Evolutionary conservation across 1,284 basidiomycete genomes (phyloP), one percentile per base, ranked within the genome.

Genomic region (Boletus semigastroideus): DNA sequence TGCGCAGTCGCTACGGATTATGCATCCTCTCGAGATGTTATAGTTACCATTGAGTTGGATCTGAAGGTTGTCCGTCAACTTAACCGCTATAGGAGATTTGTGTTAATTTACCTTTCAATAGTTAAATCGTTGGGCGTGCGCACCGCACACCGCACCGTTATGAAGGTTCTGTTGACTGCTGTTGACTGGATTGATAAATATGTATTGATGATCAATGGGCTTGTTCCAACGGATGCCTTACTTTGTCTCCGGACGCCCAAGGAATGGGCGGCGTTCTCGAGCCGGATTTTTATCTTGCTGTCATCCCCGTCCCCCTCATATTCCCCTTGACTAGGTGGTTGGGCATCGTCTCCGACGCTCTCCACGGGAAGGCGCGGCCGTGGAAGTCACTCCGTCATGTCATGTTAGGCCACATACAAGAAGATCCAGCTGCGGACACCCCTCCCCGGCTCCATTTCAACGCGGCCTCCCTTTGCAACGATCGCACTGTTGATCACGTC

Each of bases 101-200:
- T 25, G 51, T 66, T 59, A 65, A 65, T 68, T 58, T 62, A 62
- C 55, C 66, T 51, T 17, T 41, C 63, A 61, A 61, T 67, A 61
- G 64, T 44, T 40, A 65, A 49, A 47, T 48, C 43, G 42, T 40
- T 34, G 31, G 13, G 48, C 42, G 38, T 52, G 57, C 40, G 17
- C 36, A 44, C 31, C 44, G 19, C 42, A 28, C 36, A 44, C 31
- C 44, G 19, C 42, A 28, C 43, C 41, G 30, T 49, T 47, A 42
- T 49, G 59, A 37, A 48, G 8, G 47, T 56, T 53, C 42, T 51
- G 43, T 54, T 64, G 52, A 48, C 42, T 42, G 39, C 59, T 63
- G 58, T 63, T 59, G 59, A 60, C 37, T 45, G 39, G 27, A 42
- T 33, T 42, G 59, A 52, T 57, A 57, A 59, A 63, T 53, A 56